Conservation (phyloP, 2,329 filamentous ascomycete species). For the Cercospora sojina region DNA sequence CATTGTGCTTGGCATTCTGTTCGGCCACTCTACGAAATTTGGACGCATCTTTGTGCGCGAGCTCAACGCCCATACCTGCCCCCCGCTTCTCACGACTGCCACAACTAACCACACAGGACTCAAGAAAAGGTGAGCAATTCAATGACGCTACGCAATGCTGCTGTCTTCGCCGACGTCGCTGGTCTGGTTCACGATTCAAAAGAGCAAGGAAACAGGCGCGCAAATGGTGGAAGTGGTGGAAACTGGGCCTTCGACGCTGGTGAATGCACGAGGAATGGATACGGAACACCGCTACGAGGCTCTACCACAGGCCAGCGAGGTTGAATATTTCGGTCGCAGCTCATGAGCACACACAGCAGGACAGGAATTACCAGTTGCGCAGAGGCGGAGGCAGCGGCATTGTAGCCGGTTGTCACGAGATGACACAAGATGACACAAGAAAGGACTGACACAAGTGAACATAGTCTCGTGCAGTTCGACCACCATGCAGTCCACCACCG, state of each 20-base stretch:
- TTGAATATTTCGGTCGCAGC: neutral
- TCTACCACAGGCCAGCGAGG: neutral
- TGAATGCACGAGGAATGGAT: neutral
- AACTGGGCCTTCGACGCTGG: neutral
- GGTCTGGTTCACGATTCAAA: neutral
- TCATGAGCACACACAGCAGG: neutral
- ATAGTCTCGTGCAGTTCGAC: slow-evolving; percentile 22
- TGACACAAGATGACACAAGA: neutral
- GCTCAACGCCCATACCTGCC: neutral
- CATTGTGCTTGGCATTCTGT: neutral
- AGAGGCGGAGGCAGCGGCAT: neutral
- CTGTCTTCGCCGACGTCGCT: neutral
- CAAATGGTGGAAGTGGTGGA: neutral
- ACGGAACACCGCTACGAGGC: neutral
- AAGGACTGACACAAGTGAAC: neutral
- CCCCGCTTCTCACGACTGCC: slow-evolving; percentile 2
- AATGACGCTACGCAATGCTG: neutral
- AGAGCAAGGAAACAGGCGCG: slow-evolving; percentile 1
- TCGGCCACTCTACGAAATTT: slow-evolving; percentile 3
- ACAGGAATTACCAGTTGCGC: neutral
- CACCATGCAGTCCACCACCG: slow-evolving; percentile 26
- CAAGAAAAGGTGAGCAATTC: neutral
- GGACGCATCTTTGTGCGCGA: slow-evolving; percentile 2
- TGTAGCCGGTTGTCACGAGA: neutral
- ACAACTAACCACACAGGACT: slow-evolving; percentile 5